Base-by-base conservation (phyloP, 2,329 filamentous ascomycete genomes). In the Ustulina deusta region DNA sequence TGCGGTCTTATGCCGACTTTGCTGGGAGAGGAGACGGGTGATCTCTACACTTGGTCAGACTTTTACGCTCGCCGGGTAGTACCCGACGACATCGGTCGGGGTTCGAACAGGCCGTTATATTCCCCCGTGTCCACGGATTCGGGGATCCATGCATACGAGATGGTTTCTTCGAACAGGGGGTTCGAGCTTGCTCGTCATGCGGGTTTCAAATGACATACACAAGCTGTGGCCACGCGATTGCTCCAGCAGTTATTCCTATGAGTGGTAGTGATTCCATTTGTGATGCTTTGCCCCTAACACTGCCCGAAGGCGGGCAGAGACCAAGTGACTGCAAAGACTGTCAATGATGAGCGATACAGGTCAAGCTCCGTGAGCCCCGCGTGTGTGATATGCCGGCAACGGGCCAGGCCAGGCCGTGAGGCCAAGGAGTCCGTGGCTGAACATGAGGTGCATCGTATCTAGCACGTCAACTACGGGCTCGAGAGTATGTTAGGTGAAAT, bases 301-400 rank as follows among this genome's bases (percentile, higher is more conserved):
- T 74, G 1, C 63, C 71, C 11, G 74, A 75, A 48, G 71, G 71
- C 10, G 70, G 65, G 1, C 58, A n/a, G 10, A 57, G 34, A 6
- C 74, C 74, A 13, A 49, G 32, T 1, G 58, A 70, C 38, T 75
- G 74, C 56, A 70, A 69, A 36, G 71, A 75, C n/a, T 76, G 74
- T 48, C 57, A 71, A n/a, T 75, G 71, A 73, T 63, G 56, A 25
- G 46, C 52, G 9, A 71, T 75, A 40, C 61, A 60, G 20, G 34
- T 63, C 20, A 70, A 64, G 25, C 52, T 73, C 69, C 1, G 69
- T 75, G 0, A 44, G 61, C 13, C 66, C 70, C 34, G 65, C 72
- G 36, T 75, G 74, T 56, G 56, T 70, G n/a, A 36, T 71, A 4
- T 75, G 71, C 49, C 59, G 63, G 20, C 68, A 71, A 20, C 63